Percentiles rank a stretch among this genome's conserved stretches.
These are phyloP conservation scores for Plectosphaerella cucumerina DNA, from an alignment of 2,329 filamentous ascomycete genomes.

Conservation along the genomic window DNA sequence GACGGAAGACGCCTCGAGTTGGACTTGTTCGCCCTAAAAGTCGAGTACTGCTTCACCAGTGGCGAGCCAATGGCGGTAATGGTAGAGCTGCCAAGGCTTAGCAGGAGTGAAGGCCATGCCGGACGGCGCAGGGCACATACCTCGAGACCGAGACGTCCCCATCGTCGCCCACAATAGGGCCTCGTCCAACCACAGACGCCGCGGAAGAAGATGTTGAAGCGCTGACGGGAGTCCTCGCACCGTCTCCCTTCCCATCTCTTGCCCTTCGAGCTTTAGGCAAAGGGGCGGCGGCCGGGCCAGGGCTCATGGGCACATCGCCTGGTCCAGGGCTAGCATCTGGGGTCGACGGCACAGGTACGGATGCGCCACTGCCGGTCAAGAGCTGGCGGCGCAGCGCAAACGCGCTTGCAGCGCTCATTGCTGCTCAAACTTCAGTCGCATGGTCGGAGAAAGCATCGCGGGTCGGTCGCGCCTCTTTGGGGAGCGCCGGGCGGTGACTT, in stretches of 20 bases:
- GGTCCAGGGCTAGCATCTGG: background rate
- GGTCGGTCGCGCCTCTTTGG: too few species aligned
- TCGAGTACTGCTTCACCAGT: slow-evolving; percentile 31
- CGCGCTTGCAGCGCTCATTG: slow-evolving; percentile 40
- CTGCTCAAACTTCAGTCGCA: slow-evolving; percentile 15
- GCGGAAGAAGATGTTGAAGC: background rate
- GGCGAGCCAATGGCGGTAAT: background rate
- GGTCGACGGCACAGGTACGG: background rate
- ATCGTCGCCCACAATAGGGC: too few species aligned
- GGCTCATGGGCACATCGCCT: background rate
- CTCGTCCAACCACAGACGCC: background rate
- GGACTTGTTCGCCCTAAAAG: slow-evolving; percentile 39
- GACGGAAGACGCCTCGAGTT: slow-evolving; percentile 35
- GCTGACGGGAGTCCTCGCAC: too few species aligned
- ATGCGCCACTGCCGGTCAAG: background rate
- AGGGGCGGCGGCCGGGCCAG: background rate
- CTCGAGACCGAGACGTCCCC: background rate
- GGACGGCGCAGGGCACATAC: background rate
- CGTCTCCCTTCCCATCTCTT: background rate
- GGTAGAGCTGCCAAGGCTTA: slow-evolving; percentile 10
- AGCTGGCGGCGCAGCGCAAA: slow-evolving; percentile 38
- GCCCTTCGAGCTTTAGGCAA: background rate
- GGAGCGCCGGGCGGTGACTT: slow-evolving; percentile 11
- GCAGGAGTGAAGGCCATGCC: too few species aligned
- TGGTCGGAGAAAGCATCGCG: too few species aligned